Evolutionary conservation across 306 rosid species (phyloP).

Genomic region (Quercus bicolor): DNA sequence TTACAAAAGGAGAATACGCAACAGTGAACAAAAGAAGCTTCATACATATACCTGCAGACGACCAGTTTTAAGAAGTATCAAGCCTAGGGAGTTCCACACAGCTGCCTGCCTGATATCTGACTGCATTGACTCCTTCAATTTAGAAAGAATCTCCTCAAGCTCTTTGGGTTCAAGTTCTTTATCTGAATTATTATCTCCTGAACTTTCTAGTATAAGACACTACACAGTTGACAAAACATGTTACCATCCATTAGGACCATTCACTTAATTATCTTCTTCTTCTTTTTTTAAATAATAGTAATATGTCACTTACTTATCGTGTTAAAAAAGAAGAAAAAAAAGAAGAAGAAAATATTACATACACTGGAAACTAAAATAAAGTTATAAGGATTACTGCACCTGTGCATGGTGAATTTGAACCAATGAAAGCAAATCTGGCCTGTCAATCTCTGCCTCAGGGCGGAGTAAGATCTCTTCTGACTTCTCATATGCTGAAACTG

Average conservation of each 20-base stretch:
- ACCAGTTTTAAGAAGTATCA: constrained; percentile 76
- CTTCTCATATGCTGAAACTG: constrained; percentile 78
- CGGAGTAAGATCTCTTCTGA: constrained; percentile 79
- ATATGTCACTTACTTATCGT: neutral
- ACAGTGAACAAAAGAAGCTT: constrained; percentile 9
- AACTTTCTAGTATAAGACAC: constrained; percentile 84
- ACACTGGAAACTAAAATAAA: neutral
- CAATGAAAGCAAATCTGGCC: constrained; percentile 80
- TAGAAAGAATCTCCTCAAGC: constrained; percentile 74
- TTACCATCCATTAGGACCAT: constrained; percentile 22
- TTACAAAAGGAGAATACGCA: constrained; percentile 13
- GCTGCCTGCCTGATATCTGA: constrained; percentile 88
- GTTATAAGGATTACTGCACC: constrained; percentile 42
- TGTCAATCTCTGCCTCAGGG: constrained; percentile 67
- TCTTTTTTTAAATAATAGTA: too few relatives aligned
- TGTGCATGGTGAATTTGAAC: constrained; percentile 97
- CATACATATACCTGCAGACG: constrained; percentile 62
- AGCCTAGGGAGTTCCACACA: constrained; percentile 91
- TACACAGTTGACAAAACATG: constrained; percentile 44
- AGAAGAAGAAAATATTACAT: neutral
- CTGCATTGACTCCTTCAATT: constrained; percentile 64
- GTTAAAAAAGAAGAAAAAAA: neutral
- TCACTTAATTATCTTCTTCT: neutral
- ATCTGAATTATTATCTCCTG: constrained; percentile 62
- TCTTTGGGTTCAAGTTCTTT: constrained; percentile 82